Evolutionary conservation across 169 alveolate species (phyloP).

Genomic region (Eimeria necatrix): DNA sequence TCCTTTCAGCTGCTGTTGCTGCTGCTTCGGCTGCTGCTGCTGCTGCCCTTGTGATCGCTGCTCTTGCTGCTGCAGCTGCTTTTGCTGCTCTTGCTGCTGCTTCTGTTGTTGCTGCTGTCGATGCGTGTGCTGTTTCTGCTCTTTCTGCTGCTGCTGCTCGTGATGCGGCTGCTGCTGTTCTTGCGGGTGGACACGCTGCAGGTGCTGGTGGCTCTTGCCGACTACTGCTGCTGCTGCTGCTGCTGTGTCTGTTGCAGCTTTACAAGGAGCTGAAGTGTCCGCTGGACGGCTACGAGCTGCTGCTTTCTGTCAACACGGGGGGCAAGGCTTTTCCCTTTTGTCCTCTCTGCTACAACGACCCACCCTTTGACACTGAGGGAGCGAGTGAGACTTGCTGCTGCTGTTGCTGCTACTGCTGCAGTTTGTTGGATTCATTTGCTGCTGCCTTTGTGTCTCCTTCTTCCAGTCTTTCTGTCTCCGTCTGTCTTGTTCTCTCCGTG

Average conservation of each 20-base stretch:
- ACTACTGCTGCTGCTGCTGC: background rate
- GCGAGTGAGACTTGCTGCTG: background rate
- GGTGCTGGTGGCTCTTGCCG: background rate
- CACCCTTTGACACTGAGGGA: constrained; percentile 84
- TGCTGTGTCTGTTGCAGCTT: constrained; percentile 57
- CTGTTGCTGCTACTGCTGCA: too few relatives aligned
- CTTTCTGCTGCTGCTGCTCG: background rate
- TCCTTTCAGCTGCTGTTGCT: background rate
- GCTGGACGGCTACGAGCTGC: constrained; percentile 88
- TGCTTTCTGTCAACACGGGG: constrained; percentile 78
- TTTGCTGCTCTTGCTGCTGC: background rate
- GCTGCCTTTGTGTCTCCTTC: background rate
- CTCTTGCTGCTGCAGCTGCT: background rate
- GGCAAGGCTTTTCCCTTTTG: constrained; percentile 86
- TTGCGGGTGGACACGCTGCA: background rate
- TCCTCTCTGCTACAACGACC: constrained; percentile 90
- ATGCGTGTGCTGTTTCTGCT: background rate
- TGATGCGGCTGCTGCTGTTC: background rate
- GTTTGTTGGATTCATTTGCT: background rate
- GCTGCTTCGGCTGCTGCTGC: background rate
- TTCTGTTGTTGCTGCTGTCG: background rate
- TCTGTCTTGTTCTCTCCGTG: too few relatives aligned
- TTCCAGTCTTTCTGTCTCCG: background rate
- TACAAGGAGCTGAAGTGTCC: constrained; percentile 91
- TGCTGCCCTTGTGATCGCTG: too few relatives aligned